Percentiles rank a stretch among this genome's conserved stretches.
phyloP scores from a whole-genome alignment of 805 yeast species.

The Metschnikowia gelsemii region DNA sequence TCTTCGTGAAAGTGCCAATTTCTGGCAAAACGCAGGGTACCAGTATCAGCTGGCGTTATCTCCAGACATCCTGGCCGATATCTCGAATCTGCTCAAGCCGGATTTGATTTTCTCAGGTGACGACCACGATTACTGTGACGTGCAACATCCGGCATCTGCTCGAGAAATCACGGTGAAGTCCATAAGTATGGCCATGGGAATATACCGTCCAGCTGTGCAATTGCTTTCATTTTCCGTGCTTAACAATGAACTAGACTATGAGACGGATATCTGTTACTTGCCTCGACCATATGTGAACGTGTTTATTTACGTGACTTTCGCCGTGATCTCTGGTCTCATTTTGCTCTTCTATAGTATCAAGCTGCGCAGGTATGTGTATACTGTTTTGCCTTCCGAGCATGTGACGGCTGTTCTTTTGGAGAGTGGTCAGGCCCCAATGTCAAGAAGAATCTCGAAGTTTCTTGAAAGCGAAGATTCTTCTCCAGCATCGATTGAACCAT shows the following conservation, averaged over 20 bases:
- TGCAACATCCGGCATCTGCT: slow-evolving; percentile 17
- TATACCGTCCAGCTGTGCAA: slow-evolving; percentile 42
- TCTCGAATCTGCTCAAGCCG: slow-evolving; percentile 22
- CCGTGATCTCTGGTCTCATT: slow-evolving; percentile 31
- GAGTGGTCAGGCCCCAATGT: slow-evolving; percentile 13
- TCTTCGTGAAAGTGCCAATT: slow-evolving; percentile 21
- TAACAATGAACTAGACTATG: slow-evolving; percentile 23
- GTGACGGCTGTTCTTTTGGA: slow-evolving; percentile 14
- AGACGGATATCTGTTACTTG: slow-evolving; percentile 45
- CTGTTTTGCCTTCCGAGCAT: slow-evolving; percentile 27
- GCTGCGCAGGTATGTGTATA: slow-evolving; percentile 30
- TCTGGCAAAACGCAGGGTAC: slow-evolving; percentile 22
- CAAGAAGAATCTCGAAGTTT: slow-evolving; percentile 31
- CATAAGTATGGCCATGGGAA: slow-evolving; percentile 43
- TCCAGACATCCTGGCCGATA: slow-evolving; percentile 18
- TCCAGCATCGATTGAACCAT: slow-evolving; percentile 8
- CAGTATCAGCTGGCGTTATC: slow-evolving; percentile 28
- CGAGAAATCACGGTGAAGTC: slow-evolving; percentile 42
- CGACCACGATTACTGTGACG: slow-evolving; percentile 28
- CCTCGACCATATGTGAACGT: slow-evolving; percentile 48
- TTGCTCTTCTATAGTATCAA: slow-evolving; percentile 32
- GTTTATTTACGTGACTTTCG: slow-evolving; percentile 35
- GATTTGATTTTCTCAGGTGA: slow-evolving; percentile 27
- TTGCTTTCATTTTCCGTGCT: slow-evolving; percentile 27
- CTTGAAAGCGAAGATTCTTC: slow-evolving; percentile 31